Evolutionary conservation across 2,329 filamentous ascomycete genomes (phyloP), one percentile per base, ranked within the genome.

Genomic region (Orbilia javanica): DNA sequence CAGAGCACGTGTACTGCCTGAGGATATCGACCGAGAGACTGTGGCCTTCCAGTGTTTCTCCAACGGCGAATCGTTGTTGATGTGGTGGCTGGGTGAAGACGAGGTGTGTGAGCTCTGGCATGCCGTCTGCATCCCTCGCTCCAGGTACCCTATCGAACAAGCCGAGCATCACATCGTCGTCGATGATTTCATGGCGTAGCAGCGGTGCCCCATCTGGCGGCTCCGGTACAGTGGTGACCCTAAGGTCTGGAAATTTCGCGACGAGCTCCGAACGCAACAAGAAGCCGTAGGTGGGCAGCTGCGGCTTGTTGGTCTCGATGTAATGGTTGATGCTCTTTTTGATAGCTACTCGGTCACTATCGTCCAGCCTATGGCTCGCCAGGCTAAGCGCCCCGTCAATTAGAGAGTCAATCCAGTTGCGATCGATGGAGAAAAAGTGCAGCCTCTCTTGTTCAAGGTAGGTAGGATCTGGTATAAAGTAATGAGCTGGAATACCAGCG

Each of bases 371-470:
- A 2, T 81, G 84, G 79, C 86, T 87, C 0, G 80, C 86, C 1
- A 85, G 65, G 10, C 82, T 84, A 0, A 87, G 80, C 0, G 84
- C 86, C 0, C 86, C 86, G 69, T 87, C 86, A 0, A 87, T 72
- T 3, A 87, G 63, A 5, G 83, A 83, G 52, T 86, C 84, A 0
- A 84, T 78, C 86, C 86, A 87, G 64, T 83, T 83, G 0, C 70
- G 25, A 65, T 88, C 86, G 10, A 87, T 85, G 39, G 82, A 72
- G 81, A 87, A 87, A 82, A 86, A 86, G 0, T 85, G 83, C 0
- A 87, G 62, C 8, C 70, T 83, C 75, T 87, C 86, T 3, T 39
- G 50, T 0, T 81, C 83, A 0, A 87, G 80, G 39, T 83, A 79
- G 0, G 73, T 80, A 0, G 85, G 83, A 25, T 87, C 86, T 0